Conservation (phyloP, 306 rosid genomes). For the Fragaria iinumae region DNA sequence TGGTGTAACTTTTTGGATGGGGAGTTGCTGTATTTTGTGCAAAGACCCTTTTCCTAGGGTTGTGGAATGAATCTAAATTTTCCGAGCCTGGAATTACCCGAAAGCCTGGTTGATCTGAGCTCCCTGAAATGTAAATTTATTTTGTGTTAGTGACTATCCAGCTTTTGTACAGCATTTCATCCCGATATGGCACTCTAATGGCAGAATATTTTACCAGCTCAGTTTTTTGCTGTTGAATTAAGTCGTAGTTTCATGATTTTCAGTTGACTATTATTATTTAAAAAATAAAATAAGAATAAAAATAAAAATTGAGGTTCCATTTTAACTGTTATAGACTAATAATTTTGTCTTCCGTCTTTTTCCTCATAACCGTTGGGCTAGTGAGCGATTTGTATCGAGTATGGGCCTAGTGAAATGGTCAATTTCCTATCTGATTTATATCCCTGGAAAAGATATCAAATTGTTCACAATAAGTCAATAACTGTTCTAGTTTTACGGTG, state of each 20-base stretch:
- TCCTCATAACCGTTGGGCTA: too few species aligned
- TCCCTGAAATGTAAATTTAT: neutral
- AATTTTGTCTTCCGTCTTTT: too few species aligned
- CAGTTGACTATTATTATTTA: too few species aligned
- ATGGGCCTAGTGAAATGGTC: neutral
- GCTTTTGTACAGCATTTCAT: constrained; percentile 3
- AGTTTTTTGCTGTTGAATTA: neutral
- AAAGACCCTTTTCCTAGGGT: neutral
- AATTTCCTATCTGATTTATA: neutral
- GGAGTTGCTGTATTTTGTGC: neutral
- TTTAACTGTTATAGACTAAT: too few species aligned
- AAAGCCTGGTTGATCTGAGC: neutral
- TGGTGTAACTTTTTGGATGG: neutral
- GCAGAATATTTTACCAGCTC: neutral
- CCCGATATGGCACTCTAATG: neutral
- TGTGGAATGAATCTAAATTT: neutral
- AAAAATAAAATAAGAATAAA: too few species aligned
- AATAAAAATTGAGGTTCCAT: neutral
- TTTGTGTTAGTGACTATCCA: neutral
- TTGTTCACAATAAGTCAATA: neutral
- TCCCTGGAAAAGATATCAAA: neutral
- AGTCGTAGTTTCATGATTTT: neutral
- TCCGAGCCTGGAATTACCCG: neutral
- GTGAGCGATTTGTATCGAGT: neutral
- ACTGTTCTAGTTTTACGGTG: too few species aligned